Percentiles rank a stretch among this genome's conserved stretches.
Evolutionary conservation across 257 asterid species (phyloP).

Genomic region (Ballota nigra): DNA sequence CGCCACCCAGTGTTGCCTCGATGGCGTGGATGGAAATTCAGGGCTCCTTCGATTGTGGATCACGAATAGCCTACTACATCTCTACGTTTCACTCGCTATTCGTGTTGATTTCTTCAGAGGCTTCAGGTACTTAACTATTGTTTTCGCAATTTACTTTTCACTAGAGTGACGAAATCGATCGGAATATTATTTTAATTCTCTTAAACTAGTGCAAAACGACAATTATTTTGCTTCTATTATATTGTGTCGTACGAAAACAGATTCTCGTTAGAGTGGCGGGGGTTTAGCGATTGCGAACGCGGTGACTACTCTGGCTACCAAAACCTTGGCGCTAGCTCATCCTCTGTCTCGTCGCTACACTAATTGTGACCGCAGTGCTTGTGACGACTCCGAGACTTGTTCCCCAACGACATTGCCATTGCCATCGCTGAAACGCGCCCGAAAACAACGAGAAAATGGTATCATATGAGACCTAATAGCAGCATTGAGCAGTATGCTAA

Average conservation of each 20-base stretch:
- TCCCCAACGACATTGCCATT: constrained; percentile 79
- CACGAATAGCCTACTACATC: constrained; percentile 70
- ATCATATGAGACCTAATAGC: constrained; percentile 36
- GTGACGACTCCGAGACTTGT: constrained; percentile 64
- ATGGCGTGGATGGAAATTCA: constrained; percentile 91
- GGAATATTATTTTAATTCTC: too few species aligned
- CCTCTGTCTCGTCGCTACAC: constrained; percentile 54
- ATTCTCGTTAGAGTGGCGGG: constrained; percentile 86
- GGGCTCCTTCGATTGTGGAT: constrained; percentile 66
- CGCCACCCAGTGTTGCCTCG: constrained; percentile 91
- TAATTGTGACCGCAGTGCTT: constrained; percentile 52
- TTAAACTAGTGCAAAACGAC: too few species aligned
- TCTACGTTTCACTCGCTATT: constrained; percentile 79
- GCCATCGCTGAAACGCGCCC: constrained; percentile 59
- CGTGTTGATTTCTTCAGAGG: constrained; percentile 88
- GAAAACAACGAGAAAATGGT: constrained; percentile 46
- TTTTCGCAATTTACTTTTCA: too few species aligned
- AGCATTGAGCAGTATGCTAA: constrained; percentile 38
- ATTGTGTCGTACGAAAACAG: not conserved
- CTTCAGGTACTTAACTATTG: constrained; percentile 46
- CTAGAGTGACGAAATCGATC: too few species aligned
- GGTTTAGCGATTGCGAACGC: constrained; percentile 62
- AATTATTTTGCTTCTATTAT: too few species aligned
- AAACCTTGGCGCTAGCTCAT: constrained; percentile 31
- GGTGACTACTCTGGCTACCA: constrained; percentile 42